Evolutionary conservation across 2,329 filamentous ascomycete species (phyloP).

Genomic region (Pseudogymnoascus sp.): DNA sequence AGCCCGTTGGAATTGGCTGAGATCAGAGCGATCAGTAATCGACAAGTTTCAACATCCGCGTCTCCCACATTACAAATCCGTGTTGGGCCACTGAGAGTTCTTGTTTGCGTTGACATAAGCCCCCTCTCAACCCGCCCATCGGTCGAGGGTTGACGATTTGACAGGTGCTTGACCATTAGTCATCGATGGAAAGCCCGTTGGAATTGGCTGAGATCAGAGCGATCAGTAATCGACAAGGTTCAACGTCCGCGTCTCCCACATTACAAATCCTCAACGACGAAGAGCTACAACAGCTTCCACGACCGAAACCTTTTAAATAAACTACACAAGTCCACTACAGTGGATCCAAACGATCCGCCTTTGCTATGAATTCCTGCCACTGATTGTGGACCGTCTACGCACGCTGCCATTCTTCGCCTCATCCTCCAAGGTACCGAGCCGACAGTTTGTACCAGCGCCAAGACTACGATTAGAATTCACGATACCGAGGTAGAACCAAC

Average conservation of each 20-base stretch:
- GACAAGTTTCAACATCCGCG: not conserved
- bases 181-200: not conserved
- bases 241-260: not conserved
- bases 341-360: not conserved
- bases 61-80: not conserved
- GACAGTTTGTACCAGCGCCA: not conserved
- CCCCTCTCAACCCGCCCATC: not conserved
- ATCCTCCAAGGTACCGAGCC: constrained; percentile 3
- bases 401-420: not conserved
- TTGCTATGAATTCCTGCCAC: not conserved
- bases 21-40: constrained; percentile 1
- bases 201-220: not conserved
- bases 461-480: not conserved
- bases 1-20: not conserved
- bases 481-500: not conserved
- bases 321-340: not conserved
- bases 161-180: not conserved
- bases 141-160: not conserved
- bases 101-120: not conserved
- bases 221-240: constrained; percentile 3
- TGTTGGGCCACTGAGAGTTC: not conserved
- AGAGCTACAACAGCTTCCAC: not conserved
- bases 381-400: not conserved
- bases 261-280: not conserved
- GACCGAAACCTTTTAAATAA: not conserved